Evolutionary conservation across 176 grass and related monocot genomes (phyloP).

Genomic region (Miscanthus lutarioriparius): DNA sequence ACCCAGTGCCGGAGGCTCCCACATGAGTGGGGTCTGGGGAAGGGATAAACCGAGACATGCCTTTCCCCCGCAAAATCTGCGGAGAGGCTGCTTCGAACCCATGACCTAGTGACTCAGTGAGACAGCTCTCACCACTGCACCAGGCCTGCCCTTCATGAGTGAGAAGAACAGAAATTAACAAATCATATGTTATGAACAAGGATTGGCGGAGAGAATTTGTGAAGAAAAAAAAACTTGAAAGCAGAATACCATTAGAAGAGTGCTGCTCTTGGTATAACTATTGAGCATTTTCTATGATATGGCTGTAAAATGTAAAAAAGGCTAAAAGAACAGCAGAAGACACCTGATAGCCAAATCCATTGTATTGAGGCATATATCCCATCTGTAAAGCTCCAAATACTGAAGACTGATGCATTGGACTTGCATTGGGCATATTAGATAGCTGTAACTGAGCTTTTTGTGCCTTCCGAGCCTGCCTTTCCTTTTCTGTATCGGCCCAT

Average conservation of each 20-base stretch:
- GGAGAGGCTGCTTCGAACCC: too few species aligned
- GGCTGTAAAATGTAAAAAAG: background rate
- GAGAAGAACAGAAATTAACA: background rate
- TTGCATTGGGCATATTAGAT: constrained; percentile 53
- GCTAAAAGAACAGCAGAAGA: constrained; percentile 27
- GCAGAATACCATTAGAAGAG: background rate
- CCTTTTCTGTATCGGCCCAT: constrained; percentile 99
- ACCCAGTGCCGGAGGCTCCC: too few species aligned
- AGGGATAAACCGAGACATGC: too few species aligned
- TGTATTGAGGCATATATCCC: constrained; percentile 92
- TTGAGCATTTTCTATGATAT: background rate
- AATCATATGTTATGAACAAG: background rate
- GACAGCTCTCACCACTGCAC: too few species aligned
- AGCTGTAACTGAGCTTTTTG: constrained; percentile 85
- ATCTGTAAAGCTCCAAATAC: constrained; percentile 89
- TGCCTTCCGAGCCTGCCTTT: constrained; percentile 93
- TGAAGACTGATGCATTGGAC: constrained; percentile 79
- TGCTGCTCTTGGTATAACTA: background rate
- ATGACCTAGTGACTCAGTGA: too few species aligned
- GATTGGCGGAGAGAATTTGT: background rate
- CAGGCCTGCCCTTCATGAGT: too few species aligned
- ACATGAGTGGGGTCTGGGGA: too few species aligned
- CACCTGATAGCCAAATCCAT: constrained; percentile 95
- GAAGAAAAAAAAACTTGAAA: background rate
- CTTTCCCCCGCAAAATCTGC: too few species aligned